Conservation (phyloP, 2,329 filamentous ascomycete genomes). For the Verticillium albo-atrum region DNA sequence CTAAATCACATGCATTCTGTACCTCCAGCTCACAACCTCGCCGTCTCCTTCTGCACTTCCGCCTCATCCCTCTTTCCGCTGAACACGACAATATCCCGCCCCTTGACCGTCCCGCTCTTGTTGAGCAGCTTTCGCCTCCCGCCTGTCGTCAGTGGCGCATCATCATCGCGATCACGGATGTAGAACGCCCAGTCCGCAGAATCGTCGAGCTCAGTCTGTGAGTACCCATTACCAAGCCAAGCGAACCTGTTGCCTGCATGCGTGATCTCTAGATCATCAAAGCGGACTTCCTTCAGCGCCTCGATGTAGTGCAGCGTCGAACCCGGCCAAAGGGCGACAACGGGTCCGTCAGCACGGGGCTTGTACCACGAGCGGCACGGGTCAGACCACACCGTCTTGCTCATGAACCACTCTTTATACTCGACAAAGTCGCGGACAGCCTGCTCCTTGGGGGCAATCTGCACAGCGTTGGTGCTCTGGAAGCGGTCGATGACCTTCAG, state of each 20-base stretch:
- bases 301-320: slow-evolving; percentile 46
- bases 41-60: neutral
- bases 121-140: slow-evolving; percentile 14
- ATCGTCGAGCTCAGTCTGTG: slow-evolving; percentile 32
- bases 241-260: slow-evolving; percentile 31
- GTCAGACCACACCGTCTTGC: slow-evolving; percentile 38
- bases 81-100: slow-evolving; percentile 12
- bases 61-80: slow-evolving; percentile 6
- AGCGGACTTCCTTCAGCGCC: slow-evolving; percentile 35
- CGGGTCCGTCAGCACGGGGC: slow-evolving; percentile 13
- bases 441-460: slow-evolving; percentile 37
- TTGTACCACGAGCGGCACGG: slow-evolving; percentile 25
- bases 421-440: slow-evolving; percentile 46
- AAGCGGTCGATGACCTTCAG: slow-evolving; percentile 44
- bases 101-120: slow-evolving; percentile 18
- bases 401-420: slow-evolving; percentile 39
- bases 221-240: slow-evolving; percentile 38
- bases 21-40: neutral
- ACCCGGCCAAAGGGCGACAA: slow-evolving; percentile 14
- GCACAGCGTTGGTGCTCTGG: slow-evolving; percentile 40
- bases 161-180: slow-evolving; percentile 28
- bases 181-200: slow-evolving; percentile 35
- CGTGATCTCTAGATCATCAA: slow-evolving; percentile 41
- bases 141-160: slow-evolving; percentile 18
- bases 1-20: neutral